phyloP scores from a whole-genome alignment of 2,329 filamentous ascomycete genomes.

The Zymoseptoria tritici region DNA sequence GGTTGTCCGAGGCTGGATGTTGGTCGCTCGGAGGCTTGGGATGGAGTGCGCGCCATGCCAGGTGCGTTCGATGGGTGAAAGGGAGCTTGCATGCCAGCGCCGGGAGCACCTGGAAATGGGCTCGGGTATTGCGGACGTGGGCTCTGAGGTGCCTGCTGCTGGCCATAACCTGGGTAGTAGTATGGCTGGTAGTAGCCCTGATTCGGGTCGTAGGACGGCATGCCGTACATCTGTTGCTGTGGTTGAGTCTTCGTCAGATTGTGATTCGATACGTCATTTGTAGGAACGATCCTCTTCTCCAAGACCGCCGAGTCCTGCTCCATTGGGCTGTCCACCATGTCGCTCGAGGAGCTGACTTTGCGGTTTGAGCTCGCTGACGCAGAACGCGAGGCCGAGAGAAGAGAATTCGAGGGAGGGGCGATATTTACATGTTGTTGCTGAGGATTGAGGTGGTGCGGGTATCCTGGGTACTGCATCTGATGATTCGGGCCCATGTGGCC shows the following conservation, averaged over 20 bases:
- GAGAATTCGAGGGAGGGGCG: slow-evolving; percentile 33
- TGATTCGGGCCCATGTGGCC: slow-evolving; percentile 39
- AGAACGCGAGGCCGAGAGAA: slow-evolving; percentile 9
- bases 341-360: slow-evolving; percentile 11
- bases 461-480: slow-evolving; percentile 56
- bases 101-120: slow-evolving; percentile 41
- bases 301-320: slow-evolving; percentile 5
- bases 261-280: not conserved
- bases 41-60: slow-evolving; percentile 73
- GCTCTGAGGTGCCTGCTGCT: slow-evolving; percentile 40
- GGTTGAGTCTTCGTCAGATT: slow-evolving; percentile 33
- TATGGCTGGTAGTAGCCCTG: slow-evolving; percentile 38
- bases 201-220: slow-evolving; percentile 45
- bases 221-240: slow-evolving; percentile 55
- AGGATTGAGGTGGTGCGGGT: slow-evolving; percentile 47
- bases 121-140: slow-evolving; percentile 41
- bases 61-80: slow-evolving; percentile 48
- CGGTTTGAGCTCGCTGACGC: slow-evolving; percentile 12
- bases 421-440: slow-evolving; percentile 58
- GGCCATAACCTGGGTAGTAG: slow-evolving; percentile 47
- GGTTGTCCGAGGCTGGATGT: slow-evolving; percentile 55
- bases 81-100: slow-evolving; percentile 43
- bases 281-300: not conserved
- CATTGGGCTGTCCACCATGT: slow-evolving; percentile 12
- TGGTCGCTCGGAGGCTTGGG: slow-evolving; percentile 63